phyloP scores from a whole-genome alignment of 495 filamentous ascomycete genomes.

The Penicillium roqueforti region DNA sequence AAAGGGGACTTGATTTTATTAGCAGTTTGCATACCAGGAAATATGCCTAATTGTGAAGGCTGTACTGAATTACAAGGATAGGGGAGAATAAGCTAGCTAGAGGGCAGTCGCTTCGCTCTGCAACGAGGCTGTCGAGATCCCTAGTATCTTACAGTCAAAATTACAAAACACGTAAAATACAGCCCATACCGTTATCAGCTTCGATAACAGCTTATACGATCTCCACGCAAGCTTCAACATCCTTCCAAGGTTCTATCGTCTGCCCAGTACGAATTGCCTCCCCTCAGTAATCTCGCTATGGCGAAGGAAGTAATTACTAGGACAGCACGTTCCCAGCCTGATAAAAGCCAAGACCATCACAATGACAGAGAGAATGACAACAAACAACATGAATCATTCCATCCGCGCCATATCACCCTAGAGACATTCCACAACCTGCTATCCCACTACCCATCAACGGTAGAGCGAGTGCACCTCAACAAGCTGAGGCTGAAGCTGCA shows the following conservation, averaged over 20 bases:
- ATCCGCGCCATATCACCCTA: slow-evolving; percentile 27
- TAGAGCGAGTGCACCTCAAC: slow-evolving; percentile 22
- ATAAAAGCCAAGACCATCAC: background rate
- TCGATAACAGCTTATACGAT: background rate
- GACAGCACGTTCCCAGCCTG: background rate
- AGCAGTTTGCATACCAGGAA: too few species aligned
- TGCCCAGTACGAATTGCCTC: background rate
- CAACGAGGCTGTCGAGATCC: too few species aligned
- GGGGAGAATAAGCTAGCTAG: too few species aligned
- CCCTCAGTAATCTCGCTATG: background rate
- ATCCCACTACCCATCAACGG: slow-evolving; percentile 28
- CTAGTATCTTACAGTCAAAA: too few species aligned
- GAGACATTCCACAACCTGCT: slow-evolving; percentile 33
- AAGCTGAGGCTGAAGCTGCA: slow-evolving; percentile 22
- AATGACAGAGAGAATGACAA: background rate
- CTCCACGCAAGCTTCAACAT: background rate
- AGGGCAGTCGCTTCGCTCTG: too few species aligned
- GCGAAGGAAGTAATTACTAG: background rate
- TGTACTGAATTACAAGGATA: too few species aligned
- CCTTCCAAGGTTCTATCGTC: background rate
- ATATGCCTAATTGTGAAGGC: too few species aligned
- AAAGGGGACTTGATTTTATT: too few species aligned
- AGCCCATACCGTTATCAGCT: too few species aligned
- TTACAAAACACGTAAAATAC: too few species aligned
- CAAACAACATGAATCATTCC: slow-evolving; percentile 12